Conservation (phyloP, 495 filamentous ascomycete genomes). For the Podospora sp. region DNA sequence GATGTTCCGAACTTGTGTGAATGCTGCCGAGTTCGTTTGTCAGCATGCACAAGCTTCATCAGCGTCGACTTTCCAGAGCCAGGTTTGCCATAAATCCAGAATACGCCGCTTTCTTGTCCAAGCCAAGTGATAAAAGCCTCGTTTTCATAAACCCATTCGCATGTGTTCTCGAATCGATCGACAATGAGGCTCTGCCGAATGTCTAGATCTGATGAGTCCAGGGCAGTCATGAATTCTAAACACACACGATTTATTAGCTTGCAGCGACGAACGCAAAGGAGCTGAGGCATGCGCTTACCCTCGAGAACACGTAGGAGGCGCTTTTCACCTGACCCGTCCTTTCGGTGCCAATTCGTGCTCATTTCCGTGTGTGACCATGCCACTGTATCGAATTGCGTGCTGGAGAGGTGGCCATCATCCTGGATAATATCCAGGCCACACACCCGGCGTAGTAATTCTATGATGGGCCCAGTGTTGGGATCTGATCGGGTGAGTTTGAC, state of each 20-base stretch:
- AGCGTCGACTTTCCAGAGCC: slow-evolving; percentile 55
- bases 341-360: no score
- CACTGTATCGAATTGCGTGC: neutral
- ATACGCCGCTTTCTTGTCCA: neutral
- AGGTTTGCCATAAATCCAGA: slow-evolving; percentile 55
- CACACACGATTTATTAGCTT: neutral
- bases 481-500: slow-evolving; percentile 11
- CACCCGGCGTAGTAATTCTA: neutral
- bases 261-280: no score
- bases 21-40: slow-evolving; percentile 13
- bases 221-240: neutral
- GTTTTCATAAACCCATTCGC: slow-evolving; percentile 2
- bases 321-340: no score
- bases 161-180: neutral
- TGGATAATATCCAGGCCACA: neutral
- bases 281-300: no score
- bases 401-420: neutral
- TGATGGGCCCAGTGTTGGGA: neutral
- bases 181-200: neutral
- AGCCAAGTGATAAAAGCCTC: slow-evolving; percentile 18
- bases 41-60: slow-evolving; percentile 43
- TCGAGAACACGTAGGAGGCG: no score
- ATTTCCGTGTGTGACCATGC: neutral
- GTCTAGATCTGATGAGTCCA: neutral
- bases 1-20: neutral